Evolutionary conservation across 2,329 filamentous ascomycete genomes (phyloP).

Genomic region (Aspergillus jensenii): DNA sequence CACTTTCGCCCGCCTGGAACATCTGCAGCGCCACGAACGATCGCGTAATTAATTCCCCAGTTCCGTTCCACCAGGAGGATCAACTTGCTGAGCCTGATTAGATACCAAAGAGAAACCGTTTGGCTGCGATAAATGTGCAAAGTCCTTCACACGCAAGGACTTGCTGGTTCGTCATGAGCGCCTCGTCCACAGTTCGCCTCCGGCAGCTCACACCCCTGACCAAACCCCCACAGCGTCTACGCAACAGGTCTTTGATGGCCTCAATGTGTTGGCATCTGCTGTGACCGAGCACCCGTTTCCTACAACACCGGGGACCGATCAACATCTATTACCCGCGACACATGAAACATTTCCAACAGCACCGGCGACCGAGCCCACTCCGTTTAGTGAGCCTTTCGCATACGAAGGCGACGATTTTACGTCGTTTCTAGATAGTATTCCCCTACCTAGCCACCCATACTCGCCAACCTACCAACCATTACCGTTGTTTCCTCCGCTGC

Average conservation of each 20-base stretch:
- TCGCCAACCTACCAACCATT: slow-evolving; percentile 35
- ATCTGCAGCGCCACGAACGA: slow-evolving; percentile 37
- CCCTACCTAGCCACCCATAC: slow-evolving; percentile 33
- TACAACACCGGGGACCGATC: not conserved
- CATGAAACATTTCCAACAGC: slow-evolving; percentile 14
- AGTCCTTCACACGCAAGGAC: slow-evolving; percentile 37
- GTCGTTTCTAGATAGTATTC: slow-evolving; percentile 35
- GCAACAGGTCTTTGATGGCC: slow-evolving; percentile 23
- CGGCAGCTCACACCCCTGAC: slow-evolving; percentile 11
- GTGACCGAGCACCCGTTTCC: slow-evolving; percentile 23
- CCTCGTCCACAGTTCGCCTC: slow-evolving; percentile 24
- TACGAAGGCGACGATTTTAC: slow-evolving; percentile 37
- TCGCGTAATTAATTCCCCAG: slow-evolving; percentile 30
- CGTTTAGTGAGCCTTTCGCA: slow-evolving; percentile 22
- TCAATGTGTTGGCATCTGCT: slow-evolving; percentile 30
- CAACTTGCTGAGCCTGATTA: slow-evolving; percentile 11
- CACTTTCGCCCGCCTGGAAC: slow-evolving; percentile 34
- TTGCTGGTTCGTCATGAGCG: slow-evolving; percentile 33
- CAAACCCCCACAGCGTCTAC: slow-evolving; percentile 18
- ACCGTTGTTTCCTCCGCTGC: slow-evolving; percentile 30
- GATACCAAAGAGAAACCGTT: slow-evolving; percentile 39
- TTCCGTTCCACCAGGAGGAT: slow-evolving; percentile 1
- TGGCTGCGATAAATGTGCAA: slow-evolving; percentile 29
- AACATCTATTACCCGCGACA: slow-evolving; percentile 9
- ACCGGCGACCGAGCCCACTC: slow-evolving; percentile 17